These are phyloP conservation scores for Sideroxylon spinosum DNA, from an alignment of 179 eudicot genomes.

Conservation along the genomic window DNA sequence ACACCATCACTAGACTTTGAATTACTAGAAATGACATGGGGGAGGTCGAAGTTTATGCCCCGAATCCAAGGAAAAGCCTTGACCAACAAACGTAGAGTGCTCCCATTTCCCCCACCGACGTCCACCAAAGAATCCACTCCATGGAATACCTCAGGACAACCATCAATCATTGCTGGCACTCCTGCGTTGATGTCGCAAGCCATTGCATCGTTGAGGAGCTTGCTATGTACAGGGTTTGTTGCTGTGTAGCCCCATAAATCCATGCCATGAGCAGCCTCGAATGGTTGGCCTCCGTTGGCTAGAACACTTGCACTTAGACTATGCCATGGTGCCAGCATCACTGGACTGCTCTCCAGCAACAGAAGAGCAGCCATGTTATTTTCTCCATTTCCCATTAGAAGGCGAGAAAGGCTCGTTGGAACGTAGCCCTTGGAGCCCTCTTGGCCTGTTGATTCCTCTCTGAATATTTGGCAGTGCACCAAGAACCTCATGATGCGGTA, in stretches of 20 bases:
- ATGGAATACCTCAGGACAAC: slow-evolving; percentile 31
- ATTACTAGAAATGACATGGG: slow-evolving; percentile 43
- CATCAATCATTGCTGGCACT: slow-evolving; percentile 36
- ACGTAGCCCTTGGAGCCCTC: slow-evolving; percentile 23
- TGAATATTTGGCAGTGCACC: slow-evolving; percentile 41
- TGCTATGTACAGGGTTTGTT: slow-evolving; percentile 32
- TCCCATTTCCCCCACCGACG: slow-evolving; percentile 66
- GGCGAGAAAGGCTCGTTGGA: slow-evolving; percentile 61
- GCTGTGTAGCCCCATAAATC: slow-evolving; percentile 57
- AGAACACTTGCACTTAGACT: slow-evolving; percentile 38
- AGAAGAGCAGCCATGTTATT: slow-evolving; percentile 43
- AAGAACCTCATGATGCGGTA: slow-evolving; percentile 70
- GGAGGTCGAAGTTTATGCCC: slow-evolving; percentile 61
- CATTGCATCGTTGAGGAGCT: slow-evolving; percentile 64
- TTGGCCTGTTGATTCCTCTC: slow-evolving; percentile 15
- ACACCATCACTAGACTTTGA: slow-evolving; percentile 22
- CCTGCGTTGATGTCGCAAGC: slow-evolving; percentile 48
- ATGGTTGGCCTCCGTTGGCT: slow-evolving; percentile 25
- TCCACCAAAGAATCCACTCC: slow-evolving; percentile 50
- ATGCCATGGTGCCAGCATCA: slow-evolving; percentile 65
- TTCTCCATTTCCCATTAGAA: slow-evolving; percentile 26
- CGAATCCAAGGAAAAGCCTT: slow-evolving; percentile 45
- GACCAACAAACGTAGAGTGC: slow-evolving; percentile 30
- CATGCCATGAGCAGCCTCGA: slow-evolving; percentile 40
- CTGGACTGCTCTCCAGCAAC: slow-evolving; percentile 41